Percentiles rank a stretch among this genome's conserved stretches.
Evolutionary conservation across 148 eudicot genomes (phyloP).

Genomic region (Tetragonia tetragonoides): DNA sequence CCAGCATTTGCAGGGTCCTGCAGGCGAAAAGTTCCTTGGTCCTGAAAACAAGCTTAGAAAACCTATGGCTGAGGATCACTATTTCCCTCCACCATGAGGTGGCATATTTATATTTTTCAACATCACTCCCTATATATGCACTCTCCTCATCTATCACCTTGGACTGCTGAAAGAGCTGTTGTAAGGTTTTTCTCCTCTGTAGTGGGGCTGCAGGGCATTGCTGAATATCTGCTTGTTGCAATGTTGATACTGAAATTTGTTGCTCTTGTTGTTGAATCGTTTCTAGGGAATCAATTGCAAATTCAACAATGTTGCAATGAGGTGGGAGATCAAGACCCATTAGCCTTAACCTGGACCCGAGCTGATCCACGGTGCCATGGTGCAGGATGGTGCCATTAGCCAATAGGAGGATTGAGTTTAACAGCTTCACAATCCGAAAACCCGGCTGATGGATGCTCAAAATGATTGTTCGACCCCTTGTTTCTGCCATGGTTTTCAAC

Average conservation of each 20-base stretch:
- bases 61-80: conserved; percentile 65
- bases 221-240: conserved; percentile 20
- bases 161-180: conserved; percentile 87
- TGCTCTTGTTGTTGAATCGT: conserved; percentile 38
- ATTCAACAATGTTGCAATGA: conserved; percentile 75
- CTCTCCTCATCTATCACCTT: conserved; percentile 71
- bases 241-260: conserved; percentile 9
- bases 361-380: conserved; percentile 72
- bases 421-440: conserved; percentile 77
- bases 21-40: conserved; percentile 86
- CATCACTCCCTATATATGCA: conserved; percentile 23
- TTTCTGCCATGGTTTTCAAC: conserved; percentile 87
- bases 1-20: conserved; percentile 72
- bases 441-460: conserved; percentile 96
- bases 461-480: conserved; percentile 64
- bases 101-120: conserved; percentile 31
- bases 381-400: conserved; percentile 80
- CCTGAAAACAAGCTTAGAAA: conserved; percentile 69
- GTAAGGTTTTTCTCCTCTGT: conserved; percentile 48
- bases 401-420: conserved; percentile 68
- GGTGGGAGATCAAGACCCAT: conserved; percentile 67
- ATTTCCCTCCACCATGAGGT: conserved; percentile 65
- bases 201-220: conserved; percentile 10
- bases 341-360: conserved; percentile 38
- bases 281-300: conserved; percentile 84